Percentiles rank a stretch among this genome's conserved stretches.
phyloP scores from a whole-genome alignment of 441 rosid species.

The Jatropha multifida region DNA sequence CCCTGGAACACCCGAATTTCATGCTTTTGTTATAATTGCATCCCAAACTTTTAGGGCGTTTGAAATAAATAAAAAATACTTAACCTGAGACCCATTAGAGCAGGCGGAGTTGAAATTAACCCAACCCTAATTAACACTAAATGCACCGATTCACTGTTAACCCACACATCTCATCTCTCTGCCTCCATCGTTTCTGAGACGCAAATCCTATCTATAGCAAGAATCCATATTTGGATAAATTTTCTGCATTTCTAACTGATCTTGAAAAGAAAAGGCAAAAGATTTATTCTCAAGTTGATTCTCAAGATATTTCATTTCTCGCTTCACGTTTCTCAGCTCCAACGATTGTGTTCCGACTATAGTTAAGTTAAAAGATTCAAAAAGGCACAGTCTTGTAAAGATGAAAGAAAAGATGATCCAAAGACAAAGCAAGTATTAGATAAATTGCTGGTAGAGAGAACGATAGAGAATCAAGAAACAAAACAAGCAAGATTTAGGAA shows the following conservation, averaged over 20 bases:
- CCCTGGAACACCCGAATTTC: no score
- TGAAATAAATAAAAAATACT: no score
- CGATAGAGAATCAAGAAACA: slow-evolving; percentile 10
- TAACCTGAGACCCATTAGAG: no score
- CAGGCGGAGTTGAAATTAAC: no score
- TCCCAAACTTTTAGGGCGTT: no score
- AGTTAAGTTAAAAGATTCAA: slow-evolving; percentile 45
- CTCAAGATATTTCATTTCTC: slow-evolving; percentile 48
- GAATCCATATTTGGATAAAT: slow-evolving; percentile 80
- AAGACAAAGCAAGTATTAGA: no score
- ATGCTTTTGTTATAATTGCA: no score
- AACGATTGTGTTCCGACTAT: slow-evolving; percentile 60
- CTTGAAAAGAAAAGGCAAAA: slow-evolving; percentile 61
- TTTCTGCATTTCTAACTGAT: slow-evolving; percentile 58
- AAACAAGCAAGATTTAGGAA: slow-evolving; percentile 17
- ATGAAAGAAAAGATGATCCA: slow-evolving; percentile 16
- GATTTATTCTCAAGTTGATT: slow-evolving; percentile 52
- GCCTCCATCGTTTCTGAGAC: no score
- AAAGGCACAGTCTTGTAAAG: background rate
- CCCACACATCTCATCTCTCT: no score
- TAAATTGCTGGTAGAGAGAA: background rate
- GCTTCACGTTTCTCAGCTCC: slow-evolving; percentile 49
- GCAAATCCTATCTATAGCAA: slow-evolving; percentile 23
- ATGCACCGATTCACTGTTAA: no score
- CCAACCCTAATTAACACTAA: no score